Conservation (phyloP, 2,329 filamentous ascomycete species). For the Ceratocystis ficicola region DNA sequence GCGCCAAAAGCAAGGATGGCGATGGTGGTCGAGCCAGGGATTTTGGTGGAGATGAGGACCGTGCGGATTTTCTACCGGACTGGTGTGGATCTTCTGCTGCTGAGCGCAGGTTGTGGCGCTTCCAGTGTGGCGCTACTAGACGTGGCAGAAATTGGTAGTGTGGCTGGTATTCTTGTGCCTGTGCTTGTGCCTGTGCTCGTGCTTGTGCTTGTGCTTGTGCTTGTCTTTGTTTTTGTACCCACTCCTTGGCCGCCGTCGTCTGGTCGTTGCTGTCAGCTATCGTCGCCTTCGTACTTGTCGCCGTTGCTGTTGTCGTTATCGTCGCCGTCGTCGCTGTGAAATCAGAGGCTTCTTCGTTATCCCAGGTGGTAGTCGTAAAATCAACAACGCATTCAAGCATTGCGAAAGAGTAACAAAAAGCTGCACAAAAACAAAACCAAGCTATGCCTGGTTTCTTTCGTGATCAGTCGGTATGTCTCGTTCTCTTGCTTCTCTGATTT, state of each 20-base stretch:
- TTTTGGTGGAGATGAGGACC: constrained; percentile 13
- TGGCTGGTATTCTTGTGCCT: neutral
- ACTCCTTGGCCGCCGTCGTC: neutral
- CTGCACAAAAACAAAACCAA: neutral
- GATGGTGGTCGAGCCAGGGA: neutral
- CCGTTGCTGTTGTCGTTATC: neutral
- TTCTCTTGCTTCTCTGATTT: neutral
- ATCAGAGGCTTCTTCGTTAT: neutral
- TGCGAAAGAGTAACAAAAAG: neutral
- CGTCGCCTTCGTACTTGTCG: neutral
- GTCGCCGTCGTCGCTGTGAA: neutral
- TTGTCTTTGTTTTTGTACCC: neutral
- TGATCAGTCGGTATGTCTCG: neutral
- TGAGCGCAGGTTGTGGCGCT: neutral
- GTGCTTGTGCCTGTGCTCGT: neutral
- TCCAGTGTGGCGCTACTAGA: neutral
- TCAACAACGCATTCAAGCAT: neutral
- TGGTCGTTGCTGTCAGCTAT: neutral
- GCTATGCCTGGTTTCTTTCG: neutral
- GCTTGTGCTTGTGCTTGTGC: neutral
- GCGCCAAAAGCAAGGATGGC: constrained; percentile 6
- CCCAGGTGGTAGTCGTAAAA: neutral
- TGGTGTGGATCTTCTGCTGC: neutral
- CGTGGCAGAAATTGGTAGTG: no score
- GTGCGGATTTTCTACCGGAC: constrained; percentile 1